These are phyloP conservation scores for Trichoderma breve DNA, from an alignment of 2,329 filamentous ascomycete genomes.

Conservation along the genomic window DNA sequence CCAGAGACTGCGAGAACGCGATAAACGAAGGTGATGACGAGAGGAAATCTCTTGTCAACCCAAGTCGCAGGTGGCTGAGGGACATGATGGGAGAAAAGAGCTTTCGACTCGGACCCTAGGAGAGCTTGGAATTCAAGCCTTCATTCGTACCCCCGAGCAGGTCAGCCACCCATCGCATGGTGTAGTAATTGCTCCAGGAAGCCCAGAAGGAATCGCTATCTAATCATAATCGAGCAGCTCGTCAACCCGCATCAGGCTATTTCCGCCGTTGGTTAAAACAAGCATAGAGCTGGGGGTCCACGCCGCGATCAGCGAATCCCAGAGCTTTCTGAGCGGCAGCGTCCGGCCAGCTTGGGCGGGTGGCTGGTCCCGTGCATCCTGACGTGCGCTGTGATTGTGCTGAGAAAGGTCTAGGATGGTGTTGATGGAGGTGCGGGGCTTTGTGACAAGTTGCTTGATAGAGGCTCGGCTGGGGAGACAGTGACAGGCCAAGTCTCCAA, in stretches of 20 bases:
- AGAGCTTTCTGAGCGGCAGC: conserved; percentile 5
- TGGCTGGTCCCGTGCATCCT: conserved; percentile 10
- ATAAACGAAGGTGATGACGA: not conserved
- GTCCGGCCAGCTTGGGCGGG: conserved; percentile 4
- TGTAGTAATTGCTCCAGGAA: not conserved
- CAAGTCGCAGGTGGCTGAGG: not conserved
- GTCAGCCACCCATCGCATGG: conserved; percentile 17
- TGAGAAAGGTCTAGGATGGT: not conserved
- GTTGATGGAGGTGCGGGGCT: conserved; percentile 14
- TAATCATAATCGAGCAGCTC: not conserved
- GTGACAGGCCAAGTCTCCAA: not conserved
- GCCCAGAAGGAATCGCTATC: not conserved
- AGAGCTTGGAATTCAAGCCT: conserved; percentile 4
- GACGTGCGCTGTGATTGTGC: not conserved
- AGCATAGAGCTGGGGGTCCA: conserved; percentile 2
- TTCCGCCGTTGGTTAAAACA: not conserved
- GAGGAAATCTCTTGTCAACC: not conserved
- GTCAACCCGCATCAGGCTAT: not conserved
- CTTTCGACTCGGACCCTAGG: not conserved
- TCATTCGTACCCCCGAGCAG: not conserved
- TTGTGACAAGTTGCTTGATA: not conserved
- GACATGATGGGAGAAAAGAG: not conserved
- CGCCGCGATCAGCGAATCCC: not conserved
- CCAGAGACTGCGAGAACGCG: not conserved
- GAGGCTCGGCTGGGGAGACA: not conserved